These are phyloP conservation scores for Fragaria vesca DNA, from an alignment of 306 rosid genomes.

Conservation along the genomic window DNA sequence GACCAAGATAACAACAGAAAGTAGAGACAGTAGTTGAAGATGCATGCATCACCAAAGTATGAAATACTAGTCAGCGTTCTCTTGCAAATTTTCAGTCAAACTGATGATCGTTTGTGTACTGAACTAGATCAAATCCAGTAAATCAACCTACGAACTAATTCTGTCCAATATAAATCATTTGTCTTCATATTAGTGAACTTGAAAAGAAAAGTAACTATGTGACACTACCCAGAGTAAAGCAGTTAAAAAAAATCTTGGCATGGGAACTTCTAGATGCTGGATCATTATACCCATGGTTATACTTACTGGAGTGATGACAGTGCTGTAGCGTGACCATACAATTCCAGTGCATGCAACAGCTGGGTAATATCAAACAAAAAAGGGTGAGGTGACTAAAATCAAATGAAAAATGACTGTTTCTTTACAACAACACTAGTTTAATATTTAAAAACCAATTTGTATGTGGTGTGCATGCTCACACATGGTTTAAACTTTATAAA, in stretches of 20 bases:
- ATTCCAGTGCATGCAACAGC: conserved; percentile 84
- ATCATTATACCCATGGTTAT: background rate
- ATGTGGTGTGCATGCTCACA: background rate
- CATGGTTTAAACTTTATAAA: background rate
- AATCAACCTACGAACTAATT: too few species aligned
- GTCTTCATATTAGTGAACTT: background rate
- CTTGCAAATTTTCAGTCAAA: too few species aligned
- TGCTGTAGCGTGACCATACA: conserved; percentile 96
- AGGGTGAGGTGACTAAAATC: conserved; percentile 15
- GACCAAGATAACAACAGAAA: background rate
- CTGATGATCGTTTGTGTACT: too few species aligned
- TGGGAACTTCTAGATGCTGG: background rate
- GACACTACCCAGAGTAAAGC: background rate
- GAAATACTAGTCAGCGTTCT: background rate
- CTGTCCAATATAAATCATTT: too few species aligned
- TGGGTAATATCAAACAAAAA: conserved; percentile 34
- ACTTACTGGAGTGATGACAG: conserved; percentile 89
- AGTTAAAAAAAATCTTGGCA: background rate
- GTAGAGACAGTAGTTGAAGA: background rate
- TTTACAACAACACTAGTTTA: background rate
- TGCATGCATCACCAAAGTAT: background rate
- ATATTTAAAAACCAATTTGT: background rate
- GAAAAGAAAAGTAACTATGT: background rate
- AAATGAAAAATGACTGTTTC: background rate
- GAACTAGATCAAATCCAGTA: too few species aligned